phyloP scores from a whole-genome alignment of 495 filamentous ascomycete species.

The Neurospora tetraspora region DNA sequence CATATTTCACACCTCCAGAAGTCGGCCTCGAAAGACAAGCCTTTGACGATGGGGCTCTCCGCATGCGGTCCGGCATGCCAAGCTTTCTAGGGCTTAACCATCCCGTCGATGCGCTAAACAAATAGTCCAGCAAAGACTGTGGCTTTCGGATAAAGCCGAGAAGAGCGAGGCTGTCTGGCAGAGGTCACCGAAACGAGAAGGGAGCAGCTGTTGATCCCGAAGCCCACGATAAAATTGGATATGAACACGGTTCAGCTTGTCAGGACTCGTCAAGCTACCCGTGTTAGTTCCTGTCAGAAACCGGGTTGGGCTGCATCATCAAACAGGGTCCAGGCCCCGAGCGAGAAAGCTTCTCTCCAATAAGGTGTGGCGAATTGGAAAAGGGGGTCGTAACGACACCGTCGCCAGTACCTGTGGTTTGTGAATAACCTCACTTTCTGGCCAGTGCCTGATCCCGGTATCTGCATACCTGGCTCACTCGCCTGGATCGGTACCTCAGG shows the following conservation, averaged over 20 bases:
- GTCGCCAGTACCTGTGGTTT: background rate
- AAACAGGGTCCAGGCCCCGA: background rate
- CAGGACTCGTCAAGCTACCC: background rate
- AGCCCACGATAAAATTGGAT: background rate
- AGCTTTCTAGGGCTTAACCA: background rate
- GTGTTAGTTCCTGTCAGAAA: background rate
- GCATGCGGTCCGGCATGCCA: background rate
- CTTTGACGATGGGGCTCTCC: background rate
- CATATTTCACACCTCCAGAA: background rate
- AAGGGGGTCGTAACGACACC: background rate
- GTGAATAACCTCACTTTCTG: background rate
- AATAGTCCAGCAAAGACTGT: background rate
- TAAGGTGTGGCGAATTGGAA: background rate
- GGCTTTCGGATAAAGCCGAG: background rate
- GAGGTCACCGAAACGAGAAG: background rate
- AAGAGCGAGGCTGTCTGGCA: background rate
- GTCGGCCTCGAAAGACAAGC: background rate
- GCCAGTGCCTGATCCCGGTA: background rate
- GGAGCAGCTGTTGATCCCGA: background rate
- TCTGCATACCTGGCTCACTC: background rate
- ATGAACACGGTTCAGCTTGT: background rate
- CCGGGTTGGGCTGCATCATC: background rate
- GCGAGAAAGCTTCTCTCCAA: background rate
- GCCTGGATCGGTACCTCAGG: background rate
- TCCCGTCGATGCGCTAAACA: background rate